Conservation (phyloP, 2,329 filamentous ascomycete genomes). For the Neospermospora avenae region DNA sequence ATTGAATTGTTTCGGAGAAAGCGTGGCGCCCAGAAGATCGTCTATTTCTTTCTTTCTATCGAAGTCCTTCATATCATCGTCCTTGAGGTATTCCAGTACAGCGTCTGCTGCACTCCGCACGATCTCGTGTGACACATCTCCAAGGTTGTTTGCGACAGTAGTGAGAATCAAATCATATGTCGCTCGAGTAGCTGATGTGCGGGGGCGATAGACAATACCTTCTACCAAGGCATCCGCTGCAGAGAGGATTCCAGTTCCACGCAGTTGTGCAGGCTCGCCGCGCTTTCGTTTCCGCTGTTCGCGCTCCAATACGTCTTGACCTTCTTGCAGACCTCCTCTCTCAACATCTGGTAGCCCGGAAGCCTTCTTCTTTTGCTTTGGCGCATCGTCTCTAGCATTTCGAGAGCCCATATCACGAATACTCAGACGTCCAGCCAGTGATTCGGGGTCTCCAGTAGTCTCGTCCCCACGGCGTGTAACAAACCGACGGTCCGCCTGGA, state of each 20-base stretch:
- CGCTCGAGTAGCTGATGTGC: slow-evolving; percentile 85
- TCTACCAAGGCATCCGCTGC: slow-evolving; percentile 85
- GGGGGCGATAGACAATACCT: slow-evolving; percentile 85
- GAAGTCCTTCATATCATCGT: slow-evolving; percentile 92
- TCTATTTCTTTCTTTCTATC: slow-evolving; percentile 99
- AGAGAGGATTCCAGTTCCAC: slow-evolving; percentile 75
- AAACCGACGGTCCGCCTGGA: slow-evolving; percentile 98
- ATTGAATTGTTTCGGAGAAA: slow-evolving; percentile 91
- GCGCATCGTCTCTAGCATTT: slow-evolving; percentile 73
- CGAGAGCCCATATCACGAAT: slow-evolving; percentile 93
- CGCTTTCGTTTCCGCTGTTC: slow-evolving; percentile 85
- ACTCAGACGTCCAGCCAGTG: slow-evolving; percentile 87
- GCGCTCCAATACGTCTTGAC: slow-evolving; percentile 75
- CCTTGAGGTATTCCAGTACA: slow-evolving; percentile 86
- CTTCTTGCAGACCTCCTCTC: slow-evolving; percentile 73
- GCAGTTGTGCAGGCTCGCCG: slow-evolving; percentile 65
- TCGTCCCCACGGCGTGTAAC: slow-evolving; percentile 90
- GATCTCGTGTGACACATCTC: slow-evolving; percentile 88
- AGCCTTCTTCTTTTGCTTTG: slow-evolving; percentile 73
- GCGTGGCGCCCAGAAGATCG: slow-evolving; percentile 78
- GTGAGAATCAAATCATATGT: slow-evolving; percentile 95
- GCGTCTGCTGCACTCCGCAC: slow-evolving; percentile 93
- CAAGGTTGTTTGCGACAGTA: slow-evolving; percentile 81
- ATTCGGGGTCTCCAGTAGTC: slow-evolving; percentile 95
- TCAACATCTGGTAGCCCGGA: slow-evolving; percentile 66